These are phyloP conservation scores for Mimosa pudica DNA, from an alignment of 306 rosid genomes.

Conservation along the genomic window DNA sequence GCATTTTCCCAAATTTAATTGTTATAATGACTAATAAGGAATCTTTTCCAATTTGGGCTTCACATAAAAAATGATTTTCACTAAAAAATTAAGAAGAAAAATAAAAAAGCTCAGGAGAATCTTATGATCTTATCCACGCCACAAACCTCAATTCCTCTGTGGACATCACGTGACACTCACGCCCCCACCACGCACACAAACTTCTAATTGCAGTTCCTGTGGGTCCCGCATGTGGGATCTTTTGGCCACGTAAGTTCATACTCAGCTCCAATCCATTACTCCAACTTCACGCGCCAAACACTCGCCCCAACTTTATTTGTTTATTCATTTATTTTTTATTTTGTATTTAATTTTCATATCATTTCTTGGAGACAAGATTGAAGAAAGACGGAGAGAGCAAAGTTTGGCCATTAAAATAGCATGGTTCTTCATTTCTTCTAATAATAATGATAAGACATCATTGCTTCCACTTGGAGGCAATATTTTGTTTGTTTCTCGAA, in stretches of 20 bases:
- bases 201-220: not conserved
- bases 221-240: constrained; percentile 5
- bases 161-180: not conserved
- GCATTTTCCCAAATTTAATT: no score
- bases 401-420: not conserved
- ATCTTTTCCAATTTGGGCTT: not conserved
- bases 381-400: not conserved
- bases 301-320: not conserved
- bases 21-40: not conserved
- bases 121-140: not conserved
- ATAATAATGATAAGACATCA: not conserved
- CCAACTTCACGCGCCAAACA: not conserved
- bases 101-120: not conserved
- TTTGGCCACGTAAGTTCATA: not conserved
- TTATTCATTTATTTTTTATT: not conserved
- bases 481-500: not conserved
- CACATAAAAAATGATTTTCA: not conserved
- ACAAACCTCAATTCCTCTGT: not conserved
- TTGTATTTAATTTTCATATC: not conserved
- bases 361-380: not conserved
- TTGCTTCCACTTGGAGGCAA: not conserved
- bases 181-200: constrained; percentile 2
- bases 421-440: not conserved
- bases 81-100: not conserved
- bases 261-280: not conserved